Evolutionary conservation across 805 yeast genomes (phyloP).

Genomic region (Suhomyces sp.): DNA sequence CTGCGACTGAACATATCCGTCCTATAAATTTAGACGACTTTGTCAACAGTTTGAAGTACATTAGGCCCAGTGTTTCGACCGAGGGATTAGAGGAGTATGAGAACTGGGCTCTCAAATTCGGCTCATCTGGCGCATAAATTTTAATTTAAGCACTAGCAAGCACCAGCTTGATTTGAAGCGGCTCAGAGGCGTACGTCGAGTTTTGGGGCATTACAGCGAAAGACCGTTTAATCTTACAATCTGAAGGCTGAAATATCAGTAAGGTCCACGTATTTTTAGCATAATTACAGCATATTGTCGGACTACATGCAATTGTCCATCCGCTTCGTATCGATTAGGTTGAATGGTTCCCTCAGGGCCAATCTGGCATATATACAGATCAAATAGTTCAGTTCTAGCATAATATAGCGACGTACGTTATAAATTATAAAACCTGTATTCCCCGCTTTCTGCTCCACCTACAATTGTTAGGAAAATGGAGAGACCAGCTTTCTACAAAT

Average conservation of each 20-base stretch:
- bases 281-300: neutral
- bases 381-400: neutral
- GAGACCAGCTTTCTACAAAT: too few relatives aligned
- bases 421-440: neutral
- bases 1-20: slow-evolving; percentile 72
- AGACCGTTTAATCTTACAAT: too few relatives aligned
- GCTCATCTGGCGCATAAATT: slow-evolving; percentile 80
- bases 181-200: too few relatives aligned
- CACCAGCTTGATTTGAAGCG: too few relatives aligned
- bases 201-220: too few relatives aligned
- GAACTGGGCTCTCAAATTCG: slow-evolving; percentile 83
- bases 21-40: slow-evolving; percentile 75
- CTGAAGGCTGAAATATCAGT: neutral
- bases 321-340: too few relatives aligned
- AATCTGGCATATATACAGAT: too few relatives aligned
- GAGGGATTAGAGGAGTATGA: slow-evolving; percentile 81
- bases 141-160: neutral
- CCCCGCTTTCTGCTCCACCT: too few relatives aligned
- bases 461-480: too few relatives aligned
- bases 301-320: too few relatives aligned
- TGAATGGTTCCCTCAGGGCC: too few relatives aligned
- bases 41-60: slow-evolving; percentile 66
- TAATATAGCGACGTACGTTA: neutral
- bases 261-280: neutral
- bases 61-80: slow-evolving; percentile 82